Evolutionary conservation across 768 basidiomycete genomes (phyloP), one percentile per base, ranked within the genome.

Genomic region (Mycena kentingensis): DNA sequence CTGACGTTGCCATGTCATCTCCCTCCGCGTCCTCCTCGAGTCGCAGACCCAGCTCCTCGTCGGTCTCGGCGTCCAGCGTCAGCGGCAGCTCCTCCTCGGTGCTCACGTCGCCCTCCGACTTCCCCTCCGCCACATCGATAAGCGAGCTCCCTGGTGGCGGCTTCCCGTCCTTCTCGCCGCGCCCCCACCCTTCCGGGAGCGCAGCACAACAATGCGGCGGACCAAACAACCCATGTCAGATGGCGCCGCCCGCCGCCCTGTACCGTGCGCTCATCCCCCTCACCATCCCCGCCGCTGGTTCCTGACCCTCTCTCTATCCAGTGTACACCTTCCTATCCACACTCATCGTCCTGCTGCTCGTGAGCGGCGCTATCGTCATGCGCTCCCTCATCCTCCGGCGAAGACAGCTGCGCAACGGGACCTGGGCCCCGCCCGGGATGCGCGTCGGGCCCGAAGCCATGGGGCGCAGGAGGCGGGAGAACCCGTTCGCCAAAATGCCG

Each of bases 341-440:
- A 15, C 70, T 77, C 34, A 63, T 77, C 44, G 66, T 77, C n/a
- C 71, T 77, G 11, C 69, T 77, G 10, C 53, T 66, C n/a, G 68
- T 77, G 8, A 75, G 74, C n/a, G 70, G 64, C 12, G 71, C 70
- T 5, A 73, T 77, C 59, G 66, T 77, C 35, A 35, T 68, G 29
- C 72, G 76, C 22, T 74, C 74, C 19, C 55, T 75, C 32, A 49
- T 76, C 46, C 67, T 77, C 29, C 70, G 76, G 5, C 67, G 72
- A 3, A 67, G 74, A 6, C 71, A 73, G 37, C 70, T 77, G 22
- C 66, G 64, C 25, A 66, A 73, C 28, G 76, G 76, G 2, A 69
- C 73, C 19, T 74, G 70, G 67, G 29, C 65, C 5, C 49, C 52
- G 12, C 24, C 11, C 21, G 26, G 12, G 22, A 32, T 32, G 10